Evolutionary conservation across 2,329 filamentous ascomycete species (phyloP), one percentile per base, ranked within the genome.

Genomic region (Monilinia vaccinii-corymbosi): DNA sequence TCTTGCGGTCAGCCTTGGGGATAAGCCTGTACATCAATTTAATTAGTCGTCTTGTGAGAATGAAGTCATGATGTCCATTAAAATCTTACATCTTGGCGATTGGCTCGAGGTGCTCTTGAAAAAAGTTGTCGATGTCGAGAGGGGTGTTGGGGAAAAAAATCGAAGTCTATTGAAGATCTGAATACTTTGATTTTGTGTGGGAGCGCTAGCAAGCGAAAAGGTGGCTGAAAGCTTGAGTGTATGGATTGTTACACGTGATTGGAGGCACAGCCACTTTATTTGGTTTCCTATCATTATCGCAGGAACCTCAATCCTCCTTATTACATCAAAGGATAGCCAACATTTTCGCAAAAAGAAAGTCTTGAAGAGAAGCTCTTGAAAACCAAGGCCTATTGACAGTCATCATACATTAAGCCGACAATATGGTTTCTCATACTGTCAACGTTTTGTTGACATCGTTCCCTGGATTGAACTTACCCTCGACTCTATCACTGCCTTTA

Each of bases 1-100:
- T 91, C 90, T 99, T 99, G 84, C 95, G 92, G 84, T 99, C 94
- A 80, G 91, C 89, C 88, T 97, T 97, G 79, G 94, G 94, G 80
- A 99, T 99, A 84, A 99, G 88, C 94, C 88, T 92, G 83, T 77
- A 76, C 78, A 78, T 77, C 78, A 76, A 63, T 64, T 64, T 25
- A 2, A 48, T 48, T 59, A 47, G 53, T 36, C 52, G 38, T 52
- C 28, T 38, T 53, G 49, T 28, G 36, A 45, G 7, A 31, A 8
- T 31, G 18, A 14, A 21, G 14, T 21, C 8, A 31, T 14, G 18
- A 38, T 45, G 13, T 28, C 46, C 9, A 16, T 53, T 8, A 21
- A 46, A 16, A 60, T 62, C 69, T 63, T 61, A 71, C 70, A 83
- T 79, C 79, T 79, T 74, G 72, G 72, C 71, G 69, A 73, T 73